These are phyloP conservation scores for Bipolaris victoriae DNA, from an alignment of 2,329 filamentous ascomycete genomes.

Conservation along the genomic window DNA sequence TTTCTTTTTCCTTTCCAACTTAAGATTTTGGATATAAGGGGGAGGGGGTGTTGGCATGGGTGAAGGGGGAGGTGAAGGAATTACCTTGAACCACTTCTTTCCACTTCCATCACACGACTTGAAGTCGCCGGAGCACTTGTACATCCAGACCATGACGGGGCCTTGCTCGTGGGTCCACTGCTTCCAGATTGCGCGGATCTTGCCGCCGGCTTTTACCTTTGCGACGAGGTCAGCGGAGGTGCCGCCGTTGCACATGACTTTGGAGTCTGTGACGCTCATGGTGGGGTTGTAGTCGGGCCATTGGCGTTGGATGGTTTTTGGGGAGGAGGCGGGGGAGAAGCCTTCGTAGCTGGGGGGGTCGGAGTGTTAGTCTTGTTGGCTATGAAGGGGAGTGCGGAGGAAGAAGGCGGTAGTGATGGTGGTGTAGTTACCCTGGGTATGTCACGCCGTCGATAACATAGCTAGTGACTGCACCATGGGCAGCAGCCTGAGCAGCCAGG, in stretches of 20 bases:
- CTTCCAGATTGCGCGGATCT: conserved; percentile 60
- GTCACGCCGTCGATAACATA: conserved; percentile 44
- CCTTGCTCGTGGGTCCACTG: conserved; percentile 67
- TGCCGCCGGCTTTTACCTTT: conserved; percentile 56
- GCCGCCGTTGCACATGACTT: conserved; percentile 63
- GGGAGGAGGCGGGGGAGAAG: conserved; percentile 57
- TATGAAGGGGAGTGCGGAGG: conserved; percentile 11
- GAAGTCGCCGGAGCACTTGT: conserved; percentile 58
- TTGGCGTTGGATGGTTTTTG: conserved; percentile 63
- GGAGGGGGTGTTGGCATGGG: too few species aligned
- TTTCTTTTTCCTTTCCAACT: neutral
- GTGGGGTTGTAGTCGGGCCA: conserved; percentile 65
- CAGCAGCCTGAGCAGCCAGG: conserved; percentile 38
- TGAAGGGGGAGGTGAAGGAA: too few species aligned
- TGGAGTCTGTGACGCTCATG: conserved; percentile 55
- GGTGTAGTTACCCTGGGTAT: conserved; percentile 36
- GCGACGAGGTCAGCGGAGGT: conserved; percentile 51
- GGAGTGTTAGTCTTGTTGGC: conserved; percentile 3
- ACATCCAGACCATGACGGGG: conserved; percentile 64
- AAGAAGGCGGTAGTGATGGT: conserved; percentile 26
- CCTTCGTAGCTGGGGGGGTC: conserved; percentile 58
- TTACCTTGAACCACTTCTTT: conserved; percentile 62
- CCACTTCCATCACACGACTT: conserved; percentile 59
- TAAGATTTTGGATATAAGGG: too few species aligned
- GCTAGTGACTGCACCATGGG: conserved; percentile 46